Conservation (phyloP, 257 asterid genomes). For the Solanum chiquidenum region DNA sequence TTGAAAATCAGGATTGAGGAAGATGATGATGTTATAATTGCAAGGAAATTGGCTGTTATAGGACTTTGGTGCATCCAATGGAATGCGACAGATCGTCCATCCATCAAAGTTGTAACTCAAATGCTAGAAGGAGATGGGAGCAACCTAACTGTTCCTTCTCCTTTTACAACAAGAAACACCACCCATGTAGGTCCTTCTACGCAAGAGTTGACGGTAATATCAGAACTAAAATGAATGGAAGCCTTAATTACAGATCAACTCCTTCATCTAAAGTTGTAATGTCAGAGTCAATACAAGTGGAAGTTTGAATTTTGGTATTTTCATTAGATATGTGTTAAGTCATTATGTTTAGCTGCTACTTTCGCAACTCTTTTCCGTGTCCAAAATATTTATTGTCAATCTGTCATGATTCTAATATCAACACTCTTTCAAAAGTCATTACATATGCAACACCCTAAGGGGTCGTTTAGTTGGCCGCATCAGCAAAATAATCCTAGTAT, state of each 20-base stretch:
- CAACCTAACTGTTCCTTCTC: slow-evolving; percentile 16
- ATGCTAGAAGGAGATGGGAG: slow-evolving; percentile 26
- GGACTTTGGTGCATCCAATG: slow-evolving; percentile 30
- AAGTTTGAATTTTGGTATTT: not conserved
- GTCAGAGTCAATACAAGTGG: not conserved
- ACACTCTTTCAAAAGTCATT: not conserved
- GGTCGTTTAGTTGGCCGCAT: not conserved
- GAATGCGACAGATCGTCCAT: slow-evolving; percentile 21
- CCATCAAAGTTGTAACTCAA: slow-evolving; percentile 19
- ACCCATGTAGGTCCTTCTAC: not conserved
- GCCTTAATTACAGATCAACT: not conserved
- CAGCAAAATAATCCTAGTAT: not conserved
- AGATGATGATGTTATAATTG: not conserved
- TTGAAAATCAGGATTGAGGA: not conserved
- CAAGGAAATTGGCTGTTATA: slow-evolving; percentile 8
- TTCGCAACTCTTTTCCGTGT: not conserved
- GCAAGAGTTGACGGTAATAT: not conserved
- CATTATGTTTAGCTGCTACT: not conserved
- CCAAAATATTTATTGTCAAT: not conserved
- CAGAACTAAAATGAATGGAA: not conserved
- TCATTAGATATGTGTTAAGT: not conserved
- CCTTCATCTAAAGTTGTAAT: not conserved
- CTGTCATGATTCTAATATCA: not conserved
- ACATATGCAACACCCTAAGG: not conserved
- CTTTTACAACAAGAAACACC: slow-evolving; percentile 5